These are phyloP conservation scores for Diatrype stigma DNA, from an alignment of 2,329 filamentous ascomycete genomes.

Conservation along the genomic window DNA sequence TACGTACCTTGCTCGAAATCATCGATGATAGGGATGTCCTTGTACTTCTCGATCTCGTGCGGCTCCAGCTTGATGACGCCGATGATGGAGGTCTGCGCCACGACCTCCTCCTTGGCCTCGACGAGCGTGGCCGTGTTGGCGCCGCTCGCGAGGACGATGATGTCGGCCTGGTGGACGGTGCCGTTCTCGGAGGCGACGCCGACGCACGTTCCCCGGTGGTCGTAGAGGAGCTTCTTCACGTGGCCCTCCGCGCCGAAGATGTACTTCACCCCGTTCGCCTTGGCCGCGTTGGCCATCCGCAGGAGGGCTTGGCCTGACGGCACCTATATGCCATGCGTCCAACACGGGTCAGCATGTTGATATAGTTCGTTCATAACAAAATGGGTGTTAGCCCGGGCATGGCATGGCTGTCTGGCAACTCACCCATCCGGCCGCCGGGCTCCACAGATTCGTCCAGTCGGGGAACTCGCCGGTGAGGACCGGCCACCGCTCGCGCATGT, in stretches of 20 bases:
- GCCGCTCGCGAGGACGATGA: constrained; percentile 62
- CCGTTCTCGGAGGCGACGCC: constrained; percentile 49
- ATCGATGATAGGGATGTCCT: constrained; percentile 32
- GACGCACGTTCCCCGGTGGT: constrained; percentile 18
- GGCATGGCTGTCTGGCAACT: too few species aligned
- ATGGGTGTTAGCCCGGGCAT: too few species aligned
- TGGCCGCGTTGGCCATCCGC: constrained; percentile 27
- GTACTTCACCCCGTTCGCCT: constrained; percentile 22
- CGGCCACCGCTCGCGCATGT: constrained; percentile 25
- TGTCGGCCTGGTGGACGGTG: constrained; percentile 47
- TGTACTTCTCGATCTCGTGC: constrained; percentile 51
- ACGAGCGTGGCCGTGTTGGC: constrained; percentile 62
- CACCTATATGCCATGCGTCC: constrained; percentile 5
- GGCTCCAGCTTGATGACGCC: constrained; percentile 58
- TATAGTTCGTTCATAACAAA: too few species aligned
- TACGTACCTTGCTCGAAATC: constrained; percentile 18
- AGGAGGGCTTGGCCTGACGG: constrained; percentile 23
- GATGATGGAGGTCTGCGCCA: constrained; percentile 60
- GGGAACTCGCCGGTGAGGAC: constrained; percentile 19
- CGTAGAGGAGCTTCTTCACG: constrained; percentile 21
- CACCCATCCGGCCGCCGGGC: constrained; percentile 28
- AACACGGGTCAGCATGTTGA: neutral
- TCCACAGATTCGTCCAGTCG: constrained; percentile 26
- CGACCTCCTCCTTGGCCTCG: constrained; percentile 57
- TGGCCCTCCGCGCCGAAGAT: constrained; percentile 20